Conservation (phyloP, 192 early-diverging fungal species). For the Fimicolochytrium jonesii region DNA sequence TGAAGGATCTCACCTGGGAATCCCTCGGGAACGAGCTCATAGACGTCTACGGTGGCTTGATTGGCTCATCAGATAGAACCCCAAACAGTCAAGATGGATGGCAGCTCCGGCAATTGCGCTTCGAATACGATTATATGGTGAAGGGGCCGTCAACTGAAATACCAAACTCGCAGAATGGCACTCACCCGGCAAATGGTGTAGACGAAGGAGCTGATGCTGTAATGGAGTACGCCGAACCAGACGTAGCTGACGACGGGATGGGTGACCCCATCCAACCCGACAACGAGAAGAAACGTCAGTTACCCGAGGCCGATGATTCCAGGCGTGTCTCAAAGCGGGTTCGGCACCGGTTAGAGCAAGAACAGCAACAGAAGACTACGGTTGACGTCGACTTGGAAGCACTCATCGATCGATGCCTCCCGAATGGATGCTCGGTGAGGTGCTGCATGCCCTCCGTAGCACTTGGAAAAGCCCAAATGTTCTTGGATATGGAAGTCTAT, state of each 20-base stretch:
- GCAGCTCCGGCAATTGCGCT: background rate
- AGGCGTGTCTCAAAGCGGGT: conserved; percentile 19
- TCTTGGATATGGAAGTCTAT: background rate
- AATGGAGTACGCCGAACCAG: too few relatives aligned
- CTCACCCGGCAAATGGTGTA: too few relatives aligned
- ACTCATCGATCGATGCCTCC: conserved; percentile 1
- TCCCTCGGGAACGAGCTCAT: too few relatives aligned
- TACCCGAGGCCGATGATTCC: background rate
- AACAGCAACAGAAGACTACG: conserved; percentile 15
- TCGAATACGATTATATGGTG: too few relatives aligned
- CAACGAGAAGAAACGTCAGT: background rate
- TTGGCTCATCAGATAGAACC: too few relatives aligned
- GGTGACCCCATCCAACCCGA: background rate
- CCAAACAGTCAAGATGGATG: background rate
- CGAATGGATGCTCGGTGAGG: background rate
- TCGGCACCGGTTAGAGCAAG: conserved; percentile 7
- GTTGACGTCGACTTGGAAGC: background rate
- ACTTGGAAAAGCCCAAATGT: too few relatives aligned
- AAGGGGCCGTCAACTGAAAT: too few relatives aligned
- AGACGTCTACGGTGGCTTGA: too few relatives aligned
- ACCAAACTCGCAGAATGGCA: too few relatives aligned
- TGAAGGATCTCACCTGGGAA: too few relatives aligned
- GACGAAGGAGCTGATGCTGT: too few relatives aligned
- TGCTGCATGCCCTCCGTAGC: background rate
- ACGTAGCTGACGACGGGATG: background rate